phyloP scores from a whole-genome alignment of 805 yeast genomes.

The Brettanomyces nanus region DNA sequence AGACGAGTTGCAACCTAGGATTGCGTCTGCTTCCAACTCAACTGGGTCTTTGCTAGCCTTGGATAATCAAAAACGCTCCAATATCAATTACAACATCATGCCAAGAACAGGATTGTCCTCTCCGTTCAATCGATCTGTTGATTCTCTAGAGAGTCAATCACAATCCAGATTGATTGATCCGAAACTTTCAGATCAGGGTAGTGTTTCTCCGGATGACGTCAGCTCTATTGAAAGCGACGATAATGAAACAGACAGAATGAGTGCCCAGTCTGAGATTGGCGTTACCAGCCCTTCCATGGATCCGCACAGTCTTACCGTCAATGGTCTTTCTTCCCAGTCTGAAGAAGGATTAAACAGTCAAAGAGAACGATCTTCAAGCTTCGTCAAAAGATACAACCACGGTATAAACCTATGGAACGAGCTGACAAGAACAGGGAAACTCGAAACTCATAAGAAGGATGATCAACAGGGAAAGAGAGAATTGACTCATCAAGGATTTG shows the following conservation, averaged over 20 bases:
- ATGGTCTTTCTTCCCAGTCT: background rate
- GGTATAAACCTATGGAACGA: slow-evolving; percentile 2
- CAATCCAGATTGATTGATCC: background rate
- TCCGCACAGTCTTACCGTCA: background rate
- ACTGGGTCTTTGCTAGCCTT: slow-evolving; percentile 7
- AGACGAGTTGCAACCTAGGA: background rate
- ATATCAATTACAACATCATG: background rate
- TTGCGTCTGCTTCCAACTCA: slow-evolving; percentile 9
- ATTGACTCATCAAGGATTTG: background rate
- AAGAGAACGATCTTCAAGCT: slow-evolving; percentile 1
- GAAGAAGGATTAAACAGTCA: background rate
- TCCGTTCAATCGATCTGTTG: background rate
- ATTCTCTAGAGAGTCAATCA: background rate
- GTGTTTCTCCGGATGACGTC: background rate
- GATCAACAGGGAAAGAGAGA: background rate
- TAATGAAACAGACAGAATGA: background rate
- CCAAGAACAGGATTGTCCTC: slow-evolving; percentile 2
- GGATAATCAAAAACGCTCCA: slow-evolving; percentile 1
- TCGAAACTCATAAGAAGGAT: background rate
- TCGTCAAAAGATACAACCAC: background rate
- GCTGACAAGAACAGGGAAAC: background rate
- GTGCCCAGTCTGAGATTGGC: background rate
- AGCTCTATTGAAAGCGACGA: background rate
- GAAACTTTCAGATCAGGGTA: background rate
- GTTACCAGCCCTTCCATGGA: background rate